A percentile compares a stretch with the other conserved stretches of the same genome.
Conservation (phyloP, 2,329 filamentous ascomycete genomes). For the Penicillium sp. region DNA sequence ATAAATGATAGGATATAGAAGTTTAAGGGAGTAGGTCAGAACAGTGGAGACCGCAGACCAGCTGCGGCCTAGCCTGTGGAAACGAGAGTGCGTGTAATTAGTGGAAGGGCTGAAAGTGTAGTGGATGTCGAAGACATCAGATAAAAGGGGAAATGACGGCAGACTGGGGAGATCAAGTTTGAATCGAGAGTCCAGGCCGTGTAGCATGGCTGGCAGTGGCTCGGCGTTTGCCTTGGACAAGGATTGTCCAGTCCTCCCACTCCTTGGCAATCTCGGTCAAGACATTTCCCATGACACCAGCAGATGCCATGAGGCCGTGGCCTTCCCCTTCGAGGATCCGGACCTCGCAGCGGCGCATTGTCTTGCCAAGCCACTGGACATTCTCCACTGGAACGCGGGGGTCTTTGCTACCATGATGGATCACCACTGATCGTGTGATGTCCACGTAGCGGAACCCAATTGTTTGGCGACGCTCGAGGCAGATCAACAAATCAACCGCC, state of each 20-base stretch:
- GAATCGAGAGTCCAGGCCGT: conserved; percentile 21
- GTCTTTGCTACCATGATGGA: conserved; percentile 90
- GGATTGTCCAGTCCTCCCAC: conserved; percentile 83
- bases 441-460: conserved; percentile 98
- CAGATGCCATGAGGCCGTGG: conserved; percentile 94
- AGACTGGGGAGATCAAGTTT: conserved; percentile 10
- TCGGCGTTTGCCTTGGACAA: conserved; percentile 48
- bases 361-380: conserved; percentile 88
- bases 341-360: conserved; percentile 91
- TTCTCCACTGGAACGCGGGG: conserved; percentile 93
- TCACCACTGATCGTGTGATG: conserved; percentile 85
- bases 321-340: conserved; percentile 86
- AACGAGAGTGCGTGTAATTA: conserved; percentile 9
- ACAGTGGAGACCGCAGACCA: conserved; percentile 1
- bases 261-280: conserved; percentile 91
- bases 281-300: conserved; percentile 88
- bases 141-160: not conserved
- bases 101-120: conserved; percentile 4
- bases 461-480: conserved; percentile 82
- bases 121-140: not conserved
- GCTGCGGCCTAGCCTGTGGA: not conserved
- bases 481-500: conserved; percentile 87
- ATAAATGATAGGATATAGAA: conserved; percentile 1
- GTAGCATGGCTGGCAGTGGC: conserved; percentile 28
- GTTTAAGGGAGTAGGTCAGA: conserved; percentile 1